These are phyloP conservation scores for Hyphodiscus sp. DNA, from an alignment of 2,329 filamentous ascomycete species.

Conservation along the genomic window DNA sequence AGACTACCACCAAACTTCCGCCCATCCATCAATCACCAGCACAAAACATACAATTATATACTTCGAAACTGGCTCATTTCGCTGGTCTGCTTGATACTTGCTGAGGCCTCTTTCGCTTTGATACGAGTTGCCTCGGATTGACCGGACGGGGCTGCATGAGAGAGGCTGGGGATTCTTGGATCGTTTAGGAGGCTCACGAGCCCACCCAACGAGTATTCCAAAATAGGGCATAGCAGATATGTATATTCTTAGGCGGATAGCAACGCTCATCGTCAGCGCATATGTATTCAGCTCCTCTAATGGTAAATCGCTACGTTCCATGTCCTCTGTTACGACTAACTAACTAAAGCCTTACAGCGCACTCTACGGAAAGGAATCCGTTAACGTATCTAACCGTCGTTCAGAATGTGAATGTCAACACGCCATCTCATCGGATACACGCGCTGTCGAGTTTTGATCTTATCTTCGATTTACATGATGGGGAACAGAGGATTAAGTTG, in stretches of 20 bases:
- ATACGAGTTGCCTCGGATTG: not conserved
- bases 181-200: conserved; percentile 2
- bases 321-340: not conserved
- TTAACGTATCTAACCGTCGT: conserved; percentile 67
- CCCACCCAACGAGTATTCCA: no score
- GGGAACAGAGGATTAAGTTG: conserved; percentile 66
- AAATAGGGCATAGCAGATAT: conserved; percentile 7
- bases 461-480: conserved; percentile 66
- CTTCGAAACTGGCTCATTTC: not conserved
- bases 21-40: not conserved
- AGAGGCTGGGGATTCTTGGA: not conserved
- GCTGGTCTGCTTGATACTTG: not conserved
- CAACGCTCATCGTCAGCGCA: conserved; percentile 19
- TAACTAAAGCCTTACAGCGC: conserved; percentile 39
- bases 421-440: conserved; percentile 71
- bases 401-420: conserved; percentile 70
- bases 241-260: conserved; percentile 22
- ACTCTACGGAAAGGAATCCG: conserved; percentile 70
- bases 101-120: not conserved
- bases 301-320: conserved; percentile 9
- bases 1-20: not conserved
- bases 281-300: conserved; percentile 16
- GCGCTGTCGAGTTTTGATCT: conserved; percentile 80
- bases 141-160: not conserved
- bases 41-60: not conserved